Evolutionary conservation across 1,284 basidiomycete species (phyloP).

Genomic region (Butyriboletus appendiculatus): DNA sequence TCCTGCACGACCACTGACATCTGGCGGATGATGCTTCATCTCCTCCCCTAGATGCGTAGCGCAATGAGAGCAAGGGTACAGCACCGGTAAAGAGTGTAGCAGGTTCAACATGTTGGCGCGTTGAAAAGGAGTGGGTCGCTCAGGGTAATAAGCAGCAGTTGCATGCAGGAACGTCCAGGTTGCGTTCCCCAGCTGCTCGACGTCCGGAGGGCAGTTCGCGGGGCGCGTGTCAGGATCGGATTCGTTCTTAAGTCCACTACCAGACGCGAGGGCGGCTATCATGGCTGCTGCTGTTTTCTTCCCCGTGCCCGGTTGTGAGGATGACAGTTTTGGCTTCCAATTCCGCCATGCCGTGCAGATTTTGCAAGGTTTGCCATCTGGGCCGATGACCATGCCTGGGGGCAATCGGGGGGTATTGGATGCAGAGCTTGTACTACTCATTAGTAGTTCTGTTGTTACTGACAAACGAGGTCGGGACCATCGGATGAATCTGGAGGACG

Average conservation of each 20-base stretch:
- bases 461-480: background rate
- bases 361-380: constrained; percentile 94
- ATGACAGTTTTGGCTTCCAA: constrained; percentile 53
- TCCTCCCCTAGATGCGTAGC: constrained; percentile 77
- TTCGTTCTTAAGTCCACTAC: constrained; percentile 27
- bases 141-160: constrained; percentile 92
- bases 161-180: constrained; percentile 97
- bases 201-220: constrained; percentile 83
- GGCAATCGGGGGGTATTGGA: constrained; percentile 39
- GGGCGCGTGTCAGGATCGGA: constrained; percentile 45
- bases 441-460: background rate
- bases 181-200: constrained; percentile 82
- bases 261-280: constrained; percentile 43
- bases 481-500: background rate
- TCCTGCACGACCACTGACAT: constrained; percentile 65
- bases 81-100: constrained; percentile 70
- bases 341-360: constrained; percentile 81
- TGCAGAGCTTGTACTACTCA: constrained; percentile 13
- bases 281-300: constrained; percentile 40
- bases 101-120: constrained; percentile 82
- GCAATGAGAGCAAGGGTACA: constrained; percentile 89
- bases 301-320: constrained; percentile 13
- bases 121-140: constrained; percentile 66
- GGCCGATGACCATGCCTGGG: constrained; percentile 83
- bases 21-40: constrained; percentile 67